Percentiles rank a stretch among this genome's conserved stretches.
Evolutionary conservation across 2,329 filamentous ascomycete genomes (phyloP).

Genomic region (Claviceps lovelessii): DNA sequence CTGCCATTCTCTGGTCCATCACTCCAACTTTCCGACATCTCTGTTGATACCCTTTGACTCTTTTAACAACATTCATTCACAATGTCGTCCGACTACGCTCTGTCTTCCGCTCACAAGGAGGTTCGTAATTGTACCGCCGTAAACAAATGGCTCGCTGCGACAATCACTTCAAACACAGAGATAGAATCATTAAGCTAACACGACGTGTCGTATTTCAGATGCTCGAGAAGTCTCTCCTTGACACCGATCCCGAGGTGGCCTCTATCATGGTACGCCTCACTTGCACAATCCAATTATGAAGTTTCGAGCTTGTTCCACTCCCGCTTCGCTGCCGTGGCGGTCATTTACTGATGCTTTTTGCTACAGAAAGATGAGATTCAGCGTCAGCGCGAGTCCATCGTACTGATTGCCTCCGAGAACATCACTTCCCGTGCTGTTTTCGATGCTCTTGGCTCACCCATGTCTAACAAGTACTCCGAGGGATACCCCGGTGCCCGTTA

Average conservation of each 20-base stretch:
- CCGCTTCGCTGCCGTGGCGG: conserved; percentile 3
- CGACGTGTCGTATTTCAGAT: conserved; percentile 40
- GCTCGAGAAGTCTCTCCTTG: conserved; percentile 87
- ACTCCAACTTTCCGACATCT: background rate
- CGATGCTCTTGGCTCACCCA: conserved; percentile 85
- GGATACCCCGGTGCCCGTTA: conserved; percentile 96
- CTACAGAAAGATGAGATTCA: conserved; percentile 75
- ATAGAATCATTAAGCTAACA: background rate
- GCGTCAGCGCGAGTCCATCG: conserved; percentile 95
- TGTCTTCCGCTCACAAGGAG: conserved; percentile 40
- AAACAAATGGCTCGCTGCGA: conserved; percentile 5
- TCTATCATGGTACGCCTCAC: conserved; percentile 70
- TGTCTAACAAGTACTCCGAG: conserved; percentile 99
- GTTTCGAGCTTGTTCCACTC: background rate
- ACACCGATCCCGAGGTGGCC: conserved; percentile 86
- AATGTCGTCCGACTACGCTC: conserved; percentile 36
- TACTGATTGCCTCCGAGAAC: conserved; percentile 98
- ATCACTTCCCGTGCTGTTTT: conserved; percentile 97
- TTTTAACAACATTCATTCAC: conserved; percentile 8
- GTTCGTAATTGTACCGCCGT: conserved; percentile 21
- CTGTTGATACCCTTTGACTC: conserved; percentile 2
- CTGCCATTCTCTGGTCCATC: background rate
- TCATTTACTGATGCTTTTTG: conserved; percentile 22
- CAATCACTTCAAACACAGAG: background rate
- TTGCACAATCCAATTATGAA: background rate